Evolutionary conservation across 129 eudicot species (phyloP).

Genomic region (Flaveria ramosissima): DNA sequence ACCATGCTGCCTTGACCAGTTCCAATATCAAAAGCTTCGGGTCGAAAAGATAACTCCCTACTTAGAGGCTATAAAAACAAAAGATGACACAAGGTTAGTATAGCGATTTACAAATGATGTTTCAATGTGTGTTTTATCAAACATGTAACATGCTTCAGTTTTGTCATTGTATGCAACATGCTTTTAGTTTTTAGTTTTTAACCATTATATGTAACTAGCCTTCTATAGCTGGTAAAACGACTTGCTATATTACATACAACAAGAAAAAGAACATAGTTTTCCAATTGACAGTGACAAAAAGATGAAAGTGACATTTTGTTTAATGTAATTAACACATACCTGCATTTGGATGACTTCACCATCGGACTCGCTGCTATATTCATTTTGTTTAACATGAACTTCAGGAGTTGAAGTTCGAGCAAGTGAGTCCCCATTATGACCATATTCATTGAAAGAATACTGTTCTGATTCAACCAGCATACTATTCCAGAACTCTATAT

Average conservation of each 20-base stretch:
- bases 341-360: conserved; percentile 54
- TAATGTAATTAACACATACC: conserved; percentile 34
- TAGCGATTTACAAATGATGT: not conserved
- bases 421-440: conserved; percentile 23
- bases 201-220: not conserved
- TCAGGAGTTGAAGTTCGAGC: conserved; percentile 35
- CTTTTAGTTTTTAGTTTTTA: not conserved
- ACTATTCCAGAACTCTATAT: conserved; percentile 47
- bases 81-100: not conserved
- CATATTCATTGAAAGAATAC: conserved; percentile 25
- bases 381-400: conserved; percentile 41
- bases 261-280: not conserved
- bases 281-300: not conserved
- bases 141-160: too few species aligned
- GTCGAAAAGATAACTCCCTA: conserved; percentile 16
- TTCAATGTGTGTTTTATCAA: not conserved
- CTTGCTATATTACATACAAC: not conserved
- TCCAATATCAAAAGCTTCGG: conserved; percentile 5
- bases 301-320: not conserved
- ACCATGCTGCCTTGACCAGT: conserved; percentile 11
- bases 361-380: conserved; percentile 67
- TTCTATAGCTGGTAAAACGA: not conserved
- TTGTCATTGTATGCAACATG: too few species aligned
- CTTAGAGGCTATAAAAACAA: conserved; percentile 5
- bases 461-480: conserved; percentile 51